Base-by-base conservation (phyloP, 495 filamentous ascomycete genomes). In the Penicillium goetzii region DNA sequence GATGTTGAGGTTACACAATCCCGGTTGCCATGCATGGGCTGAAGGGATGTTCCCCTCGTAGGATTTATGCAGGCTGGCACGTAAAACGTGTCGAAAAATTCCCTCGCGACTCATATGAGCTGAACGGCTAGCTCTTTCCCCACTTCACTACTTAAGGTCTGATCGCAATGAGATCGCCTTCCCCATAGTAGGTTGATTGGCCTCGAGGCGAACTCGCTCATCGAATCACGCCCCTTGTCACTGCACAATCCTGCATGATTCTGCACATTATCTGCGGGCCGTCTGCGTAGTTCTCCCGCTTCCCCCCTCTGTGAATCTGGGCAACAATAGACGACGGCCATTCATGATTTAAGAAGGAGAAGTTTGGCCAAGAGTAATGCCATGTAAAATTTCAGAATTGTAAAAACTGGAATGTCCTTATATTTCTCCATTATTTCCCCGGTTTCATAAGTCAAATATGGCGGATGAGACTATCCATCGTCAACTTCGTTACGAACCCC, bases 201-300 rank as follows among this genome's bases (percentile, higher is more conserved):
- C 4, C 15, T 51, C 25, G 47, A 17, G 47, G 0, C 7, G 21
- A 3, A 47, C 21, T 23, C 41, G 10, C 15, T 50, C 23, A 28
- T 30, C 47, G 25, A 51, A 28, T 28, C 25, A 51, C 14, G 12
- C n/a, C 6, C 14, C 15, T 17, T 5, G 47, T 51, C 14, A 28
- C 47, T n/a, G 47, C 47, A 51, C 15, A 5, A n/a, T 51, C 47
- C 12, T 30, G 47, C 47, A 51, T 51, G 47, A 17, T 51, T 51
- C 47, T 51, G 47, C 47, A 28, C 47, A 26, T 51, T 51, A 17
- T 51, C 25, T 51, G 47, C 15, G 25, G 47, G 47, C 47, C 47
- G 25, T 30, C 47, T 51, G 47, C 25, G 15, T 28, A 51, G 47
- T 51, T 21, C 14, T 51, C 47, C 47, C 25, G 25, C 23, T 15